Base-by-base conservation (phyloP, 2,329 filamentous ascomycete species). In the Cercospora sp. region DNA sequence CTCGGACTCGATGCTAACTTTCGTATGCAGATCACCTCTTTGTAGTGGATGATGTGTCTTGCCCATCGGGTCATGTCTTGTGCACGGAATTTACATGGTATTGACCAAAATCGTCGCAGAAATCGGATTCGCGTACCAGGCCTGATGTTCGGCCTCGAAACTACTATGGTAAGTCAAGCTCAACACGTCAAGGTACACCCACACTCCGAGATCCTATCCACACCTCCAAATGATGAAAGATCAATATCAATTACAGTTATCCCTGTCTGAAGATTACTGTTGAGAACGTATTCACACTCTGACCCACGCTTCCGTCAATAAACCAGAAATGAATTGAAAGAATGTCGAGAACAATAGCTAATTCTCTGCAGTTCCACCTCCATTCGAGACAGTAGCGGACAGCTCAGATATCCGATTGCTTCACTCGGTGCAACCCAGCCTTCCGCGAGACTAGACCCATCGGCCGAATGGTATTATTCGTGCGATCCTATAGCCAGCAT, bases 201-300 rank as follows among this genome's bases (percentile, higher is more conserved):
- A 8, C 34, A 28, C 28, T 28, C 24, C 64, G 37, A 43, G 8
- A 37, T 61, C 67, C 70, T 68, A 61, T 58, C 61, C 68, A 30
- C 68, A 71, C 67, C 34, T 70, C 72, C 69, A 74, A 87, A 93
- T 91, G 92, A 94, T 87, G 89, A 91, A 84, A 86, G 77, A 85
- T 85, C 85, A 86, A 85, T 84, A 69, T 88, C 51, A 65, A 66
- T 66, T 66, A 60, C 86, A 95, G 93, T 96, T 97, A 97, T 97
- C 93, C 94, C 94, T 97, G 92, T 91, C 94, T 95, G 92, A 97
- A 96, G 82, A 84, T 84, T 81, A 83, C 82, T 97, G 94, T 97
- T 93, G 94, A 97, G 88, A 88, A 86, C 82, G 76, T 78, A 83
- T 85, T 90, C 93, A 94, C 89, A 91, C 90, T 92, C 90, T 93